Evolutionary conservation across 352 stramenopile genomes (phyloP), one percentile per base, ranked within the genome.

Genomic region (Globisporangium nagaii): DNA sequence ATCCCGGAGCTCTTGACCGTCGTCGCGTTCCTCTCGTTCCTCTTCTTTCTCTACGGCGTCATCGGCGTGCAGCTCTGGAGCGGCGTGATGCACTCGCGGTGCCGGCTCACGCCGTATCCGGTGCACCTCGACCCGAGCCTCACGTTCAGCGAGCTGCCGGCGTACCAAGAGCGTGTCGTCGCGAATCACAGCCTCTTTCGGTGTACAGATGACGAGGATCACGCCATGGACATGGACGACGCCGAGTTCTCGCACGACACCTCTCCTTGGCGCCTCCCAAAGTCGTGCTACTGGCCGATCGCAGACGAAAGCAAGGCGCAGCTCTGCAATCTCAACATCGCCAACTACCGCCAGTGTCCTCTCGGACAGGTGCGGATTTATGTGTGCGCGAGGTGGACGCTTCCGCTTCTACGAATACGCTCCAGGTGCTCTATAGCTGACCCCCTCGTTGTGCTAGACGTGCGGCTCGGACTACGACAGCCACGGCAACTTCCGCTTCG

Each of bases 201-300:
- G 0, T 86, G 75, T 47, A 53, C 56, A 19, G 65, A 79, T 42
- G 48, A 56, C 25, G 67, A 73, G 25, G 20, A 55, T 2, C 48
- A 56, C 10, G 75, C 80, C 32, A 58, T 71, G 5, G n/a, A 75
- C 6, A 57, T 47, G 2, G 68, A 74, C 2, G 52, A 57, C 25
- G 60, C 53, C 12, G 48, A 40, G 0, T 86, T 66, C 69, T 77
- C 65, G 1, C 72, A 83, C 25, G 70, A 81, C 39, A 70, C 62
- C 0, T 81, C 71, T 13, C 63, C 70, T 12, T 88, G 78, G 78
- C 68, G 37, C 49, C 73, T 36, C 1, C 65, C 79, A 25, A 70
- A 79, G 42, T 46, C 87, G 35, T 97, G 90, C 53, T 95, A 90
- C 59, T 97, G 90, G 90, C 89, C 88, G 3, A 56, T 97, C 34